Evolutionary conservation across 257 asterid genomes (phyloP).

Genomic region (Striga asiatica): DNA sequence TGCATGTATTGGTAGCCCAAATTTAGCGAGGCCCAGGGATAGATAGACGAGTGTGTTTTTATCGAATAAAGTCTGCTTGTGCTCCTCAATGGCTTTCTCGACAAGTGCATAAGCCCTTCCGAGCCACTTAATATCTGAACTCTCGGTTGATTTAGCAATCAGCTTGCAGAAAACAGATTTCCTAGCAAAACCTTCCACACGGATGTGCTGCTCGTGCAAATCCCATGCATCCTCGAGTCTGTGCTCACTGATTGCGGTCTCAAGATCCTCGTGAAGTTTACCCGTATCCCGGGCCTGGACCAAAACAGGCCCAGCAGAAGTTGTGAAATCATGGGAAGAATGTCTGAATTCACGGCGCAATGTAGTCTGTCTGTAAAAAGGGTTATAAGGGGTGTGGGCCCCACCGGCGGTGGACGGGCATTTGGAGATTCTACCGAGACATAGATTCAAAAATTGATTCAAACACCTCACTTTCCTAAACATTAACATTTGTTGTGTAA

Average conservation of each 20-base stretch:
- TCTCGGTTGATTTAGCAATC: constrained; percentile 40
- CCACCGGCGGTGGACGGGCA: constrained; percentile 14
- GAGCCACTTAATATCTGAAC: constrained; percentile 40
- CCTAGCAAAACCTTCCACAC: constrained; percentile 69
- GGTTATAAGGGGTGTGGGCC: constrained; percentile 14
- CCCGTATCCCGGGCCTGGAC: constrained; percentile 85
- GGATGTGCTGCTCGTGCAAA: constrained; percentile 65
- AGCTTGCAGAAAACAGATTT: constrained; percentile 54
- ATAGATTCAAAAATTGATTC: constrained; percentile 16
- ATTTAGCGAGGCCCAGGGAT: constrained; percentile 64
- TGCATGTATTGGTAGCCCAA: constrained; percentile 54
- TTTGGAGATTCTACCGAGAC: constrained; percentile 18
- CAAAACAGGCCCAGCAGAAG: constrained; percentile 46
- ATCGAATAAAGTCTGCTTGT: constrained; percentile 51
- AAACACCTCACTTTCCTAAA: constrained; percentile 24
- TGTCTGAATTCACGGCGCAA: constrained; percentile 13
- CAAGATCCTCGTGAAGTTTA: constrained; percentile 63
- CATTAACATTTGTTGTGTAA: constrained; percentile 29
- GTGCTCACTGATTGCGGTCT: constrained; percentile 40
- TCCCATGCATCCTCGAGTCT: constrained; percentile 63
- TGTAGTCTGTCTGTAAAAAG: constrained; percentile 8
- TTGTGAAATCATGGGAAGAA: constrained; percentile 31
- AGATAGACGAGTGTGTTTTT: constrained; percentile 54
- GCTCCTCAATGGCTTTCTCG: constrained; percentile 55
- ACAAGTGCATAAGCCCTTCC: constrained; percentile 69